phyloP scores from a whole-genome alignment of 75 land plant genomes.

The Picea sitchensis region DNA sequence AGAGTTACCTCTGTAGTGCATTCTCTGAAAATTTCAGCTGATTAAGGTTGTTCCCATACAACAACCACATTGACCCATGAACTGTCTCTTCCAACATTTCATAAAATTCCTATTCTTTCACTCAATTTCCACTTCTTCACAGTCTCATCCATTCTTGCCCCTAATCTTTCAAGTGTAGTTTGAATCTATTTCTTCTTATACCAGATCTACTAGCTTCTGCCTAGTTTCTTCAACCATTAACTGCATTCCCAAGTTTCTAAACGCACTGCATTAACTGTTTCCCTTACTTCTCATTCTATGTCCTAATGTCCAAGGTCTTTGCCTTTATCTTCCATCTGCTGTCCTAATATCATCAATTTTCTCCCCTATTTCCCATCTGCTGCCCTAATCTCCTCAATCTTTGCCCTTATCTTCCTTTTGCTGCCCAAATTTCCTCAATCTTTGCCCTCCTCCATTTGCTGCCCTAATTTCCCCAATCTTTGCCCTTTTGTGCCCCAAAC shows the following conservation, averaged over 20 bases:
- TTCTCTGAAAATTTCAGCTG: neutral
- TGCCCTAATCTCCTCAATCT: too few species aligned
- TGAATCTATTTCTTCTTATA: too few species aligned
- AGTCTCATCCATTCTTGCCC: neutral
- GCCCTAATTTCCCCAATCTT: neutral
- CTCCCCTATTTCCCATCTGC: too few species aligned
- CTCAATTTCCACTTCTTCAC: neutral
- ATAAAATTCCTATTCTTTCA: neutral
- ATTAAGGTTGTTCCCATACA: neutral
- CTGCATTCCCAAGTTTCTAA: too few species aligned
- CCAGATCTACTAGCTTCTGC: too few species aligned
- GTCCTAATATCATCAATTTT: too few species aligned
- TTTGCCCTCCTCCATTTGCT: neutral
- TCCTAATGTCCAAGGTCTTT: too few species aligned
- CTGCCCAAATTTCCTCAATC: neutral
- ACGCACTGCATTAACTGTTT: too few species aligned
- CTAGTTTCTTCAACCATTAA: too few species aligned
- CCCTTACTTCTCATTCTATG: too few species aligned
- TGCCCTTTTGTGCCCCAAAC: too few species aligned
- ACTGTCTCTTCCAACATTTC: neutral
- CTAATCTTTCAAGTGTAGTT: neutral
- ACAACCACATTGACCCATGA: neutral
- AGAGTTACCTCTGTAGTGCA: neutral
- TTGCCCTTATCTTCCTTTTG: neutral
- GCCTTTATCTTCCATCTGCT: too few species aligned